Evolutionary conservation across 2,329 filamentous ascomycete species (phyloP), one percentile per base, ranked within the genome.

Genomic region (Zalaria obscura): DNA sequence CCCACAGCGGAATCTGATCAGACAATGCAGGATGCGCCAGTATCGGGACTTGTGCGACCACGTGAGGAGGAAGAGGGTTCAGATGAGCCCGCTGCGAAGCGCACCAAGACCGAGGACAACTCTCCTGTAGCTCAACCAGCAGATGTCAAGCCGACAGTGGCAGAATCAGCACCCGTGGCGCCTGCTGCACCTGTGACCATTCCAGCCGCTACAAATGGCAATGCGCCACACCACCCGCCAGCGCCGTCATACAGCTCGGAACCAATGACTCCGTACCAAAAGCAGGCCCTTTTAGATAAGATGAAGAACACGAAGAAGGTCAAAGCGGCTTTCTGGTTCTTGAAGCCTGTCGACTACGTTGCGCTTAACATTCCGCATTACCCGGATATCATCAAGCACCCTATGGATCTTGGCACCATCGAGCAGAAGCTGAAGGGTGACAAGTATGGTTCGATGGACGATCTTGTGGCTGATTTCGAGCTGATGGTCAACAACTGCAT

Each of bases 381-480:
- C 47, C 83, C 82, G 48, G 66, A 74, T 1, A 68, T 80, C 31
- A 78, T 96, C 50, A 74, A 78, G 32, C 72, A 80, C 27, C 88
- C 88, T 0, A 88, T 93, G 69, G 89, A 96, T 59, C 72, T 98
- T 32, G 70, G 73, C 33, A 80, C 80, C 6, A 83, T 98, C 54
- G 89, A 96, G 55, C 69, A 72, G 40, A 88, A 83, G 49, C 61
- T 96, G 31, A 85, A 85, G 53, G 71, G 76, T 27, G 72, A 75
- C 40, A 63, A 70, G 38, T 96, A 95, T 58, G 54, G 62, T 5
- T 77, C 73, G 4, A 70, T 87, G n/a, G 75, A 79, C 39, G 77
- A 77, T 4, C 80, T 94, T 55, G 76, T 79, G 51, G 67, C 70
- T 36, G 87, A 94, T 52, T 72, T 95, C 40, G 66, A 78, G 28